Percentiles rank a stretch among this genome's conserved stretches.
Evolutionary conservation across 2,329 filamentous ascomycete genomes (phyloP).

Genomic region (Diaporthe humulicola): DNA sequence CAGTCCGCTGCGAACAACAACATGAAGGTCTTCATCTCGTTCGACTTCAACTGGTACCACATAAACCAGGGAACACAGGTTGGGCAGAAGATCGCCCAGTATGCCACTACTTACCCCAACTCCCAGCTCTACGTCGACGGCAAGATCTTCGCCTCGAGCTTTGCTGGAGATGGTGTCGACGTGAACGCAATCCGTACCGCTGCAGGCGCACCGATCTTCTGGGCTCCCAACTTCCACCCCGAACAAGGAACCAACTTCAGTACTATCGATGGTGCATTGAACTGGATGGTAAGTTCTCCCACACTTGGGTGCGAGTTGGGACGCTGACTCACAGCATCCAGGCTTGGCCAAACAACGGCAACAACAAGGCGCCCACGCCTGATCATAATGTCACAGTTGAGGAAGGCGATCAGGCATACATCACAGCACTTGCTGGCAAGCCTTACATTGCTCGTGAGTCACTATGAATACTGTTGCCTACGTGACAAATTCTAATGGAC

Average conservation of each 20-base stretch:
- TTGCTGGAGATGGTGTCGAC: constrained; percentile 62
- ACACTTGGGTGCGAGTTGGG: not conserved
- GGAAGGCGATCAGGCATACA: constrained; percentile 52
- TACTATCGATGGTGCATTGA: constrained; percentile 59
- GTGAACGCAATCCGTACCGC: constrained; percentile 55
- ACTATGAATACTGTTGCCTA: not conserved
- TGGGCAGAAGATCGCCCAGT: constrained; percentile 61
- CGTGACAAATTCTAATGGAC: constrained; percentile 38
- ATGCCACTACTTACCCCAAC: constrained; percentile 50
- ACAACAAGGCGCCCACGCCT: constrained; percentile 62
- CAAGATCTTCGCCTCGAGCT: constrained; percentile 67
- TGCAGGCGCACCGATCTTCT: constrained; percentile 60
- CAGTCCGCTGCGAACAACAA: constrained; percentile 59
- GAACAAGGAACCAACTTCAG: constrained; percentile 51
- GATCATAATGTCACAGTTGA: constrained; percentile 56
- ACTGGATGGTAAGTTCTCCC: constrained; percentile 41
- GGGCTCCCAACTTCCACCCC: constrained; percentile 64
- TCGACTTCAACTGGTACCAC: constrained; percentile 65
- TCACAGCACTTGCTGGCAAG: constrained; percentile 48
- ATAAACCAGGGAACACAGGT: constrained; percentile 52
- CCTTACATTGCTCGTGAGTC: constrained; percentile 42
- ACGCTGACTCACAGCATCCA: not conserved
- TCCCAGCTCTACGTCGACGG: constrained; percentile 64
- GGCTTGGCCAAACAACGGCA: constrained; percentile 59
- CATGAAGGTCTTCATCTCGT: constrained; percentile 70